Evolutionary conservation across 768 basidiomycete species (phyloP), one percentile per base, ranked within the genome.

Genomic region (Trametes elegans): DNA sequence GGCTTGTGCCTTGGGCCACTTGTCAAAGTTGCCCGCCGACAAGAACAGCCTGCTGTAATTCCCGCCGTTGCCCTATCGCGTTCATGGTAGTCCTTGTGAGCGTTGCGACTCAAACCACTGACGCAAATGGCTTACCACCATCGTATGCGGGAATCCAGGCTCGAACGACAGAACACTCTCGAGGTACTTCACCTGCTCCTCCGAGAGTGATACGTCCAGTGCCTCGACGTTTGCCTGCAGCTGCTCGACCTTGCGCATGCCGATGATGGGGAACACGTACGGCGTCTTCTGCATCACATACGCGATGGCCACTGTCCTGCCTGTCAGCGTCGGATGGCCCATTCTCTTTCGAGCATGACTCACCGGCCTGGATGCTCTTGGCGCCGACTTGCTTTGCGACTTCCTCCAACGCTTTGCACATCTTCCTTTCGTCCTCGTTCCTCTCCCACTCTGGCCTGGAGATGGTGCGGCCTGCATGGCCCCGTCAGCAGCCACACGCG

Each of bases 201-300:
- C 56, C 2, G 72, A 71, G 21, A 81, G 71, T 0, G 68, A 53
- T 27, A 82, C 73, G 13, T 73, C 68, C 5, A 81, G 61, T 1
- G 80, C 78, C 55, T 80, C 72, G n/a, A 49, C 40, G 27, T 49
- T 49, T 4, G n/a, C 34, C 36, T 39, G 10, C 3, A 49, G 63
- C 28, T 82, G 76, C 58, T 78, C 77, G 27, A 79, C 66, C 57
- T 79, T 82, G 27, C 78, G 69, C 0, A 77, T 74, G 4, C 79
- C 78, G 13, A 80, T 63, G 52, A 80, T 69, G 0, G 78, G 78
- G 65, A 80, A 79, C 0, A 78, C 76, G 41, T 69, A 78, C 0
- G 74, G 73, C 60, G 26, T 19, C 26, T 79, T 81, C 27, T 79
- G 75, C 66, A 82, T 65, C 9, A 81, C 66, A 51, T 80, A 80